phyloP scores from a whole-genome alignment of 1,139 yeast species.

The Saccharomyces hybrid region DNA sequence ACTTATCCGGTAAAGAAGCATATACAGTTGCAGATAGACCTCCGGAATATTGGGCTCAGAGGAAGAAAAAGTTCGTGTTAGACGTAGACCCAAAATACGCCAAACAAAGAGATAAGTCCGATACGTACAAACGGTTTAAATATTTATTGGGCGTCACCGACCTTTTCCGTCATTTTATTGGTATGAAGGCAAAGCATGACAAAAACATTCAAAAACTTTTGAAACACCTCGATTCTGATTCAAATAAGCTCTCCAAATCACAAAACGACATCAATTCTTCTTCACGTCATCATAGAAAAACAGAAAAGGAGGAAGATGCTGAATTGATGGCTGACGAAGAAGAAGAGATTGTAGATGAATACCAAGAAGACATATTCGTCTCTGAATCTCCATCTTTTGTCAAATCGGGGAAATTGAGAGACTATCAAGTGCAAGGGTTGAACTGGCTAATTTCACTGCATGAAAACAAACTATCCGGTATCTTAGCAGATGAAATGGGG shows the following conservation, averaged over 20 bases:
- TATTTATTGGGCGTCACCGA: slow-evolving; percentile 60
- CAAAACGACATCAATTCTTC: slow-evolving; percentile 20
- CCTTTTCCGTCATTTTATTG: slow-evolving; percentile 61
- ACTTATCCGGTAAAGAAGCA: neutral
- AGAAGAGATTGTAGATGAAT: slow-evolving; percentile 31
- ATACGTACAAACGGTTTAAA: slow-evolving; percentile 57
- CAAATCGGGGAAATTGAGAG: slow-evolving; percentile 52
- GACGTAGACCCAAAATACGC: slow-evolving; percentile 53
- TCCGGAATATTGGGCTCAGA: slow-evolving; percentile 34
- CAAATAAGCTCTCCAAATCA: slow-evolving; percentile 11
- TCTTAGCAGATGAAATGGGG: slow-evolving; percentile 97
- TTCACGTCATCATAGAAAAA: slow-evolving; percentile 45
- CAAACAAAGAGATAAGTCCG: slow-evolving; percentile 52
- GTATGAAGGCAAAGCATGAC: slow-evolving; percentile 57
- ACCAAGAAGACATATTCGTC: slow-evolving; percentile 22
- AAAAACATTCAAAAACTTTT: slow-evolving; percentile 44
- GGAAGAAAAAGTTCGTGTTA: slow-evolving; percentile 43
- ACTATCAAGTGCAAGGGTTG: slow-evolving; percentile 87
- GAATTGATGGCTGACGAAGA: slow-evolving; percentile 53
- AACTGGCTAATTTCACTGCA: slow-evolving; percentile 84
- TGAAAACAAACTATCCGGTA: slow-evolving; percentile 81
- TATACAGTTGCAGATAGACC: slow-evolving; percentile 6
- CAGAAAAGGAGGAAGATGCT: slow-evolving; percentile 66
- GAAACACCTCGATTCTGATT: slow-evolving; percentile 30
- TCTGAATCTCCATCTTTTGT: slow-evolving; percentile 56